A percentile compares a stretch with the other conserved stretches of the same genome.
phyloP scores from a whole-genome alignment of 176 grass and related monocot genomes.

The Paspalum vaginatum region DNA sequence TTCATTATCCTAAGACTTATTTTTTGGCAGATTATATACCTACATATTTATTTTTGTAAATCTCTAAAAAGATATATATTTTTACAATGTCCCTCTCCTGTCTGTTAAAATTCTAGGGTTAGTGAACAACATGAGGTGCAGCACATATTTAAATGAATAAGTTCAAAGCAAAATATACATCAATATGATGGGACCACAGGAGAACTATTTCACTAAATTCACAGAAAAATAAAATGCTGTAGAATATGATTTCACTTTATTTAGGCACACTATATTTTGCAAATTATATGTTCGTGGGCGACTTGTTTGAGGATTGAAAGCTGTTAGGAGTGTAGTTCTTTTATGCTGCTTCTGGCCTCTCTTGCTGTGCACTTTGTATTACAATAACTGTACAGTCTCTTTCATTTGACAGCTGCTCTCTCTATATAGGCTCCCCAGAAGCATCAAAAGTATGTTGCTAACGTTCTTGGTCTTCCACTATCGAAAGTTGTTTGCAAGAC shows the following conservation, averaged over 20 bases:
- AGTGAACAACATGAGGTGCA: background rate
- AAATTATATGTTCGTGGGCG: slow-evolving; percentile 3
- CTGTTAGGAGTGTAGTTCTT: background rate
- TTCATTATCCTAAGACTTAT: background rate
- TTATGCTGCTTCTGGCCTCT: background rate
- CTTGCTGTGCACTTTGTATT: slow-evolving; percentile 15
- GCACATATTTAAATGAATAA: background rate
- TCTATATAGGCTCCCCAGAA: slow-evolving; percentile 73
- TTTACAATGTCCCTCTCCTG: background rate
- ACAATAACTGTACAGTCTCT: background rate
- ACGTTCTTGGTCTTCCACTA: slow-evolving; percentile 77
- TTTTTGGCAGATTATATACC: slow-evolving; percentile 6
- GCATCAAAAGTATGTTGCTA: slow-evolving; percentile 68
- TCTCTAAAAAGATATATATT: background rate
- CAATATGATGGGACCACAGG: slow-evolving; percentile 2
- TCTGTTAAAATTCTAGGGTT: background rate
- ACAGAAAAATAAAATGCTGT: slow-evolving; percentile 22
- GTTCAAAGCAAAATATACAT: background rate
- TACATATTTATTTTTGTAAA: background rate
- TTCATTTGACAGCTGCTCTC: slow-evolving; percentile 32
- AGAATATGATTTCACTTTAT: background rate
- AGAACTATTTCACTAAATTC: slow-evolving; percentile 20
- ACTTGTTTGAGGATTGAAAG: background rate
- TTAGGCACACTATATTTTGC: background rate
- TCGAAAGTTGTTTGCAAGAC: slow-evolving; percentile 95